Conservation (phyloP, 306 rosid species). For the Psophocarpus tetragonolobus region DNA sequence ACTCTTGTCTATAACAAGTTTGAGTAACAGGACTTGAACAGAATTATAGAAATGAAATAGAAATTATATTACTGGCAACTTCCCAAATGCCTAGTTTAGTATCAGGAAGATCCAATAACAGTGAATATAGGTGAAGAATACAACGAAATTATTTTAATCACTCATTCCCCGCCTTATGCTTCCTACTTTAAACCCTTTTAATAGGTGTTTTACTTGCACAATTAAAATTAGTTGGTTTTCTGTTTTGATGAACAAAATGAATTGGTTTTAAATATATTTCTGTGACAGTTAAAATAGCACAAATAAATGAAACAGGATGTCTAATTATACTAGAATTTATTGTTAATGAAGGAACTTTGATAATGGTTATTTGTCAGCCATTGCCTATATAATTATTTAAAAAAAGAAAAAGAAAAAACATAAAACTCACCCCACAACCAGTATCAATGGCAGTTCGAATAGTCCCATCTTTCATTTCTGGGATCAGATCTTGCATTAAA, state of each 20-base stretch:
- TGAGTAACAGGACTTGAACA: background rate
- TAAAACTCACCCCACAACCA: slow-evolving; percentile 93
- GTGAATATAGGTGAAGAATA: background rate
- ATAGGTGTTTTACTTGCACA: background rate
- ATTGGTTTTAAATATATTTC: background rate
- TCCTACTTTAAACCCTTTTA: background rate
- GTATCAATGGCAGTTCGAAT: slow-evolving; percentile 95
- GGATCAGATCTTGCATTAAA: slow-evolving; percentile 84
- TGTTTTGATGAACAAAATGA: background rate
- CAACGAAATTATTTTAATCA: background rate
- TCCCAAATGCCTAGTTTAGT: background rate
- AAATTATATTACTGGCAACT: background rate
- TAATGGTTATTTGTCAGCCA: background rate
- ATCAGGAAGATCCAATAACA: background rate
- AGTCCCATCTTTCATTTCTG: slow-evolving; percentile 92
- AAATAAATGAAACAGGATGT: background rate
- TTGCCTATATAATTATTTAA: background rate
- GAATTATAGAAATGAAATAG: background rate
- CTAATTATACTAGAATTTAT: background rate
- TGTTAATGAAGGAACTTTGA: background rate
- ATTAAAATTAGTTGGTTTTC: background rate
- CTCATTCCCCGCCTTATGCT: background rate
- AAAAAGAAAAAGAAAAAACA: background rate
- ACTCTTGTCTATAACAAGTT: background rate
- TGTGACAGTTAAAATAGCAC: background rate